A percentile compares a stretch with the other conserved stretches of the same genome.
phyloP scores from a whole-genome alignment of 129 eudicot genomes.

The Flaveria trinervia region DNA sequence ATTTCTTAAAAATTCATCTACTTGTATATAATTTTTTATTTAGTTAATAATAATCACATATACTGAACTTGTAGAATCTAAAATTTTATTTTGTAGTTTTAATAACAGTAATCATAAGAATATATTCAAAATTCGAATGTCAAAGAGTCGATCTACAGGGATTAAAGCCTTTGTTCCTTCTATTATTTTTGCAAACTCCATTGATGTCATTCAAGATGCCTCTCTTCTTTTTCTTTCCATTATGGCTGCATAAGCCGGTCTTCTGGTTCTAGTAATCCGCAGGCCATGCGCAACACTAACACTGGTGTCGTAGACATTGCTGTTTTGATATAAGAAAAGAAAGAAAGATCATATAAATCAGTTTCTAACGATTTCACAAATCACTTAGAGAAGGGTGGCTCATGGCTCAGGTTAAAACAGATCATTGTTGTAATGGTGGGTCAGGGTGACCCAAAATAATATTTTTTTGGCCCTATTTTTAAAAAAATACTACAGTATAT shows the following conservation, averaged over 20 bases:
- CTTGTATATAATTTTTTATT: not conserved
- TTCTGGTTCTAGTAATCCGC: not conserved
- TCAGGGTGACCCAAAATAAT: not conserved
- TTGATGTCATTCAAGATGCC: conserved; percentile 16
- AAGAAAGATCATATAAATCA: not conserved
- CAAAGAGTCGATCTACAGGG: not conserved
- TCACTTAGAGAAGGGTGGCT: not conserved
- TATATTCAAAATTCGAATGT: not conserved
- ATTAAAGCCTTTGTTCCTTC: conserved; percentile 9
- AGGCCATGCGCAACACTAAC: not conserved
- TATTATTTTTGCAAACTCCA: not conserved
- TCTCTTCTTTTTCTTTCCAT: conserved; percentile 7
- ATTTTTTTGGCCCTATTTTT: not conserved
- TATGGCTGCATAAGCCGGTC: not conserved
- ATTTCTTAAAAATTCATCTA: no score
- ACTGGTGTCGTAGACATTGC: conserved; percentile 8
- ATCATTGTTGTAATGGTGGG: not conserved
- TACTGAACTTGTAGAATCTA: not conserved
- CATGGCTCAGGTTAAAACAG: not conserved
- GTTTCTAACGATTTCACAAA: not conserved
- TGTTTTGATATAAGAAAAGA: not conserved
- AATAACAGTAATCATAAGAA: not conserved
- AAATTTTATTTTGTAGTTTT: not conserved
- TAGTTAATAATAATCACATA: not conserved
- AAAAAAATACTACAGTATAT: not conserved